A percentile compares a stretch with the other conserved stretches of the same genome.
phyloP scores from a whole-genome alignment of 2,329 filamentous ascomycete species.

The Fusarium nygamai region DNA sequence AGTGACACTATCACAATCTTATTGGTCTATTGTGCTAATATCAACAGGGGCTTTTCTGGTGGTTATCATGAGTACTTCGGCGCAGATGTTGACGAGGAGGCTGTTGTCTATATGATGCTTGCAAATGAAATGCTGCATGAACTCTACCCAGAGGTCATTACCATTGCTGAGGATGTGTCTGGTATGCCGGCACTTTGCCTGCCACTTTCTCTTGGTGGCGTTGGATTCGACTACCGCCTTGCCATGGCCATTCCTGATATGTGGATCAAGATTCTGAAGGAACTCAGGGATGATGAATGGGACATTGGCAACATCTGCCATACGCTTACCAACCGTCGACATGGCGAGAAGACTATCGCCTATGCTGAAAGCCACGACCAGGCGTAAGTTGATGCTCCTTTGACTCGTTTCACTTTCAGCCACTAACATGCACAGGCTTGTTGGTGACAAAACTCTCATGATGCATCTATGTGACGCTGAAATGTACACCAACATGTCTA shows the following conservation, averaged over 20 bases:
- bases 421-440: conserved; percentile 67
- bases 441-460: conserved; percentile 96
- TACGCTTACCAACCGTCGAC: conserved; percentile 90
- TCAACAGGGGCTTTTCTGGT: conserved; percentile 85
- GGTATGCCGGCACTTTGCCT: conserved; percentile 98
- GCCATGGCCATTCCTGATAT: conserved; percentile 98
- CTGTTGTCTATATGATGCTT: conserved; percentile 92
- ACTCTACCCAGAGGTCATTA: conserved; percentile 89
- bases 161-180: conserved; percentile 95
- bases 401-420: conserved; percentile 28
- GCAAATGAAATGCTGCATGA: conserved; percentile 95
- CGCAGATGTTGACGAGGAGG: conserved; percentile 87
- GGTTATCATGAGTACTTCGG: conserved; percentile 99
- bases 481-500: conserved; percentile 98
- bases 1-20: conserved; percentile 50
- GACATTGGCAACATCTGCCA: conserved; percentile 86
- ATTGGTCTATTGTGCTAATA: conserved; percentile 5
- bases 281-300: conserved; percentile 91
- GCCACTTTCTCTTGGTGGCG: conserved; percentile 83
- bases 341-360: conserved; percentile 98
- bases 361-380: conserved; percentile 98
- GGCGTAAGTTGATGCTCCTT: conserved; percentile 71
- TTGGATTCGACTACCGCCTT: conserved; percentile 96
- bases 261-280: conserved; percentile 99
- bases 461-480: conserved; percentile 99